Evolutionary conservation across 2,329 filamentous ascomycete genomes (phyloP), one percentile per base, ranked within the genome.

Genomic region (Fusarium mexicanum): DNA sequence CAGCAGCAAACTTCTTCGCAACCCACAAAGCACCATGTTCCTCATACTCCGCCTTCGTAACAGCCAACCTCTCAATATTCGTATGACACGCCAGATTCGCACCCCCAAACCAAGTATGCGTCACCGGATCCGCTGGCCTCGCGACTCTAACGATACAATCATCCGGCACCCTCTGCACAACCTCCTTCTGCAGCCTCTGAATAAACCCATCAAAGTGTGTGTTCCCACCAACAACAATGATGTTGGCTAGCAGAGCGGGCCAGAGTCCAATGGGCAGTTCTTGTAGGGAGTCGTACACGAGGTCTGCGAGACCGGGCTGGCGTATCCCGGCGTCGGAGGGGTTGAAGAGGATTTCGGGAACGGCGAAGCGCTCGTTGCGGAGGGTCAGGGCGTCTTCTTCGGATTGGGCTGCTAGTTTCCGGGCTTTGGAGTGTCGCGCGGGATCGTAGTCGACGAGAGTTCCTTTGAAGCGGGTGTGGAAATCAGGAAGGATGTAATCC

Each of bases 401-500:
- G 0, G 79, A 71, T 6, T 85, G 78, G 60, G 84, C 80, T 78
- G 84, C 83, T 3, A 83, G 83, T 74, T 86, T 88, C 35, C 83
- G 82, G 6, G 86, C 84, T 50, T 85, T 86, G 2, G 90, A 88
- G 47, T 91, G 88, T 37, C 87, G 84, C 1, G 88, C 84, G 2
- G 94, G 90, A 77, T 98, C 94, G 78, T 96, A 94, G 7, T 95
- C 92, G 61, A 93, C 89, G 37, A 95, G 86, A 59, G 93, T 88
- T 3, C 96, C 96, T 51, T 92, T 85, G 7, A 83, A 83, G 8
- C 86, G 83, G 2, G 85, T 84, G 74, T 91, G 88, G 70, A 90
- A 92, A 81, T 99, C 95, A 0, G 96, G 96, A 5, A 99, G 87
- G 26, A 98, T 92, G 80, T 98, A 99, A 80, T 99, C 96, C 64